phyloP scores from a whole-genome alignment of 139 green algal genomes.

The Tetraselmis chui region DNA sequence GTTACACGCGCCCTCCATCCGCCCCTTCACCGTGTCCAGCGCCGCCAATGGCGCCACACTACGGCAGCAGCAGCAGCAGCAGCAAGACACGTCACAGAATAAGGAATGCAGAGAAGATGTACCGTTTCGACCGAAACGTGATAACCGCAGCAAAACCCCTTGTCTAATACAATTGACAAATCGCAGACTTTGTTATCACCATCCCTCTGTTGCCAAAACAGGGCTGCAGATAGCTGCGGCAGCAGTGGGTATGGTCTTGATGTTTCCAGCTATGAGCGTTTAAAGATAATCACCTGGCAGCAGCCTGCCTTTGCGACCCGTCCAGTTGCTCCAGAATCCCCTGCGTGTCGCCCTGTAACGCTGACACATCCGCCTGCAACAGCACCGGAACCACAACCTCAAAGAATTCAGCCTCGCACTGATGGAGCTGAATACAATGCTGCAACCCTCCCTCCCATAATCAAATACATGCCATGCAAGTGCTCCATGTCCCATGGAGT shows the following conservation, averaged over 20 bases:
- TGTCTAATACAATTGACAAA: too few species aligned
- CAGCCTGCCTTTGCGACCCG: neutral
- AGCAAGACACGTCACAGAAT: slow-evolving; percentile 1
- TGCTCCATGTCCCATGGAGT: too few species aligned
- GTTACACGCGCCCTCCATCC: slow-evolving; percentile 73
- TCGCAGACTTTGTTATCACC: too few species aligned
- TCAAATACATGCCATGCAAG: too few species aligned
- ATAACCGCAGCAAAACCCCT: neutral
- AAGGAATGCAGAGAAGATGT: slow-evolving; percentile 7
- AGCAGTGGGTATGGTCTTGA: too few species aligned
- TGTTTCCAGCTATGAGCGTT: too few species aligned
- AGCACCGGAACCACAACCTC: too few species aligned
- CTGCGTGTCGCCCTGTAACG: neutral
- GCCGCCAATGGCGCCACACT: slow-evolving; percentile 32
- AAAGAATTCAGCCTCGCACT: too few species aligned
- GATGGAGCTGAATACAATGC: too few species aligned
- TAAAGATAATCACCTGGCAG: neutral
- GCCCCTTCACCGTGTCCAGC: slow-evolving; percentile 63
- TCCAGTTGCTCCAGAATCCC: slow-evolving; percentile 12
- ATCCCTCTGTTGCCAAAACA: too few species aligned
- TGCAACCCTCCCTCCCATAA: too few species aligned
- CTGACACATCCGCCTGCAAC: neutral
- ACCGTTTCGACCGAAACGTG: slow-evolving; percentile 1
- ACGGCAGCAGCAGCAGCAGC: slow-evolving; percentile 18
- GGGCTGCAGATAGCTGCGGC: too few species aligned